Conservation (phyloP, 331 rosid genomes). For the Quercus tomentella region DNA sequence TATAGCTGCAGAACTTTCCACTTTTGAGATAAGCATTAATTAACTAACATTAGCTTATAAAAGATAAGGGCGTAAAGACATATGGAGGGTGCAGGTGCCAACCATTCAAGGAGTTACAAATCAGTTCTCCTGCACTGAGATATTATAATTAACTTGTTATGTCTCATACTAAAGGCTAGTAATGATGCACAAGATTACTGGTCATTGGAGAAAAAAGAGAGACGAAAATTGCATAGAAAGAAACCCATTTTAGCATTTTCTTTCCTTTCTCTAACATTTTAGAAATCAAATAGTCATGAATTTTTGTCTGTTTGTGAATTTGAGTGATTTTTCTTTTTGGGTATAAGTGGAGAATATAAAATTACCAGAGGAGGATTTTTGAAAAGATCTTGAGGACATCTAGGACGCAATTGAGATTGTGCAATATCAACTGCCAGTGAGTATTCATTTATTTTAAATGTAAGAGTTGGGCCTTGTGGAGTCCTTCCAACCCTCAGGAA, state of each 20-base stretch:
- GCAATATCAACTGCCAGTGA: constrained; percentile 75
- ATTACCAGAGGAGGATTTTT: constrained; percentile 85
- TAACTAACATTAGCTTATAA: background rate
- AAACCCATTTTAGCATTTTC: background rate
- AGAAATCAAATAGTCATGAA: background rate
- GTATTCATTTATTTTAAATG: constrained; percentile 74
- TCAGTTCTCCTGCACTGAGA: background rate
- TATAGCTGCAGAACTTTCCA: background rate
- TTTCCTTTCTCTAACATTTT: background rate
- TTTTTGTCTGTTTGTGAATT: background rate
- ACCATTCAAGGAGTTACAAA: background rate
- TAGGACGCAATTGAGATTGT: constrained; percentile 72
- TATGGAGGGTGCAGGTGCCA: background rate
- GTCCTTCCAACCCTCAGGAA: constrained; percentile 86
- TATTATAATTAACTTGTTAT: background rate
- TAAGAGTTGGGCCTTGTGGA: constrained; percentile 95
- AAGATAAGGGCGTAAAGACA: background rate
- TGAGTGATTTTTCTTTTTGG: background rate
- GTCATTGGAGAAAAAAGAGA: background rate
- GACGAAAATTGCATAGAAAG: background rate
- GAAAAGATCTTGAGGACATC: constrained; percentile 91
- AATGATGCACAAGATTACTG: background rate
- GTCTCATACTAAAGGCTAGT: background rate
- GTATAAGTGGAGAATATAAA: background rate
- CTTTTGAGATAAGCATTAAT: background rate